Conservation (phyloP, 495 filamentous ascomycete genomes). For the Entonaema liquescens region DNA sequence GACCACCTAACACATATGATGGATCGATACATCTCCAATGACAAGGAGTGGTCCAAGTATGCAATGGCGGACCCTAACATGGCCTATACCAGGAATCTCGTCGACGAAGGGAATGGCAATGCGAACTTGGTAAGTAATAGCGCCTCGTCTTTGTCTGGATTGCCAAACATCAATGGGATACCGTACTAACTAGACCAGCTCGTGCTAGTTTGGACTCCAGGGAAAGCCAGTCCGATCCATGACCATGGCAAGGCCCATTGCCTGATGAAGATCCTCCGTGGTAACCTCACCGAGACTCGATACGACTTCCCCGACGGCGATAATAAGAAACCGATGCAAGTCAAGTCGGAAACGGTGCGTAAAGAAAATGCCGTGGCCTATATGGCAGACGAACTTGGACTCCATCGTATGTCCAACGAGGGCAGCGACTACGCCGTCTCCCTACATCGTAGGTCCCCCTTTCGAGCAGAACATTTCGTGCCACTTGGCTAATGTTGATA, state of each 20-base stretch:
- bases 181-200: constrained; percentile 59
- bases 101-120: constrained; percentile 91
- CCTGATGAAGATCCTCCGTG: constrained; percentile 75
- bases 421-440: constrained; percentile 81
- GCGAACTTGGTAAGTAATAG: constrained; percentile 77
- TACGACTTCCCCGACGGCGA: constrained; percentile 75
- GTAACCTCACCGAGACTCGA: constrained; percentile 78
- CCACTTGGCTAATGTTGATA: constrained; percentile 49
- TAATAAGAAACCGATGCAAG: constrained; percentile 59
- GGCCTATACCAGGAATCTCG: constrained; percentile 86
- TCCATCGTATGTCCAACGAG: constrained; percentile 83
- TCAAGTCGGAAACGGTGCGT: constrained; percentile 63
- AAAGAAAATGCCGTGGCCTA: constrained; percentile 76
- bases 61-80: constrained; percentile 70
- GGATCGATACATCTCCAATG: constrained; percentile 71
- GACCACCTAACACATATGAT: constrained; percentile 72
- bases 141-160: background rate
- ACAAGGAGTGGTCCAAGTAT: constrained; percentile 75
- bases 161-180: background rate
- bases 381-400: constrained; percentile 85
- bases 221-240: constrained; percentile 85
- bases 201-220: constrained; percentile 91
- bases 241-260: constrained; percentile 89
- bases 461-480: background rate
- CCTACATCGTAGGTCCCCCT: constrained; percentile 73